Percentiles rank a stretch among this genome's conserved stretches.
Evolutionary conservation across 2,329 filamentous ascomycete species (phyloP).

Genomic region (Fusarium acutatum): DNA sequence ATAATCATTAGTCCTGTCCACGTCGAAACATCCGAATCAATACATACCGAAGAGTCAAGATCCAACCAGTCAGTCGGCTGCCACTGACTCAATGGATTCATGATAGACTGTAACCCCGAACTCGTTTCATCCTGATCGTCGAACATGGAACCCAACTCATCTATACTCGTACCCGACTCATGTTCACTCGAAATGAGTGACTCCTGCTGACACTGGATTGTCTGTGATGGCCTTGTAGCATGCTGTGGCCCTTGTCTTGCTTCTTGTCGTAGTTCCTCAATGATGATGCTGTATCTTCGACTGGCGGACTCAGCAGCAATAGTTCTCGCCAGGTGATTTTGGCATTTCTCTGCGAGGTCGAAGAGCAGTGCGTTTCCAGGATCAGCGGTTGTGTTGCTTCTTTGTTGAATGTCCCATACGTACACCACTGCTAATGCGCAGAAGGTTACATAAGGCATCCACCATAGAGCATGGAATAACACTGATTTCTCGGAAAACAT

Average conservation of each 20-base stretch:
- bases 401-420: constrained; percentile 54
- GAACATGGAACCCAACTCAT: not conserved
- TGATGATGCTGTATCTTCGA: constrained; percentile 22
- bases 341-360: constrained; percentile 33
- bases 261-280: constrained; percentile 15
- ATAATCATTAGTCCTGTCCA: fast-evolving
- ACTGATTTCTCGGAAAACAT: constrained; percentile 49
- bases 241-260: constrained; percentile 10
- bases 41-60: constrained; percentile 11
- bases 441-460: constrained; percentile 63
- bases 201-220: not conserved
- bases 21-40: fast-evolving
- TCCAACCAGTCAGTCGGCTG: constrained; percentile 23
- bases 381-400: not conserved
- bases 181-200: not conserved
- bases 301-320: constrained; percentile 11
- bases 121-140: not conserved
- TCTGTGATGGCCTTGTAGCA: not conserved
- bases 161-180: constrained; percentile 2
- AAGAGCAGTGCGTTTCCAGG: constrained; percentile 18
- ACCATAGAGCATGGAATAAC: constrained; percentile 58
- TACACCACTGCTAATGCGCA: constrained; percentile 63
- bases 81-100: constrained; percentile 14
- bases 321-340: constrained; percentile 11
- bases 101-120: not conserved